phyloP scores from a whole-genome alignment of 306 rosid genomes.

The Castanea mollissima region DNA sequence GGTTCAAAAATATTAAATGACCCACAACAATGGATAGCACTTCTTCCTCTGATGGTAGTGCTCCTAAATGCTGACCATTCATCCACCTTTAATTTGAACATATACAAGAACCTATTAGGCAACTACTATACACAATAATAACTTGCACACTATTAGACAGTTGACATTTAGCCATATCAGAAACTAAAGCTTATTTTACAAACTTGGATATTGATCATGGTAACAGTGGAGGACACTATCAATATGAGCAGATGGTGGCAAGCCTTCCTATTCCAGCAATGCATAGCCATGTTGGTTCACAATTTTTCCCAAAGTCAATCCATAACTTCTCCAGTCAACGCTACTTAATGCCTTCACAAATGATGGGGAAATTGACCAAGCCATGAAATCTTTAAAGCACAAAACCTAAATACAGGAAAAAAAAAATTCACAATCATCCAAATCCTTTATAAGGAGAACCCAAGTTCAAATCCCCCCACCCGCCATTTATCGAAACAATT shows the following conservation, averaged over 20 bases:
- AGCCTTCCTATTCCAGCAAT: constrained; percentile 68
- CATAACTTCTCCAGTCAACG: constrained; percentile 78
- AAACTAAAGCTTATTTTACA: neutral
- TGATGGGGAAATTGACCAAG: constrained; percentile 47
- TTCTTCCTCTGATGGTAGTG: no score
- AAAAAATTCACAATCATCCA: constrained; percentile 14
- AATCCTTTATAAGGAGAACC: neutral
- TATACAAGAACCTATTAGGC: no score
- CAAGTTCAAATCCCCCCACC: no score
- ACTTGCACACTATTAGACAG: neutral
- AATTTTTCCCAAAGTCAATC: constrained; percentile 52
- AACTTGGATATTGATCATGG: constrained; percentile 56
- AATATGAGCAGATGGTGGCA: constrained; percentile 52
- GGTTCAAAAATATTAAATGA: no score
- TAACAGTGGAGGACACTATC: constrained; percentile 75
- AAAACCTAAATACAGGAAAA: constrained; percentile 50
- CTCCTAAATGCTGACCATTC: no score
- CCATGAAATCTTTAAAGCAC: constrained; percentile 67
- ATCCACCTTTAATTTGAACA: no score
- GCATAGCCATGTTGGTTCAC: constrained; percentile 50
- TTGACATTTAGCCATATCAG: neutral
- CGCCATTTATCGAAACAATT: no score
- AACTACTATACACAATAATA: no score
- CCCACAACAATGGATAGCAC: no score
- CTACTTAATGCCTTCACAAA: constrained; percentile 60